Conservation (phyloP, 2,329 filamentous ascomycete genomes). For the Fusarium marasasianum region DNA sequence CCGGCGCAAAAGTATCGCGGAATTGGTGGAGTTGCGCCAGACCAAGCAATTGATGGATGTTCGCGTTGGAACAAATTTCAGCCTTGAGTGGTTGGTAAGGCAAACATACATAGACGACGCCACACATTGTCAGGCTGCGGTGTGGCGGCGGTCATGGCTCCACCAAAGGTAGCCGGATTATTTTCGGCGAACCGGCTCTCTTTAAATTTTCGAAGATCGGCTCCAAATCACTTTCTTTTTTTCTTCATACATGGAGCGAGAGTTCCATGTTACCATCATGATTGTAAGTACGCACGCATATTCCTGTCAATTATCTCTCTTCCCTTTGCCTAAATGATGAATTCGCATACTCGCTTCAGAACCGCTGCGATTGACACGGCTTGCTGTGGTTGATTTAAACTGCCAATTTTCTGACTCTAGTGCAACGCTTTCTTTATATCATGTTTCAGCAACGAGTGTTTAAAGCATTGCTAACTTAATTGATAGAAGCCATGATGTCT, state of each 20-base stretch:
- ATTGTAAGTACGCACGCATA: slow-evolving; percentile 47
- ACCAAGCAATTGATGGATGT: slow-evolving; percentile 22
- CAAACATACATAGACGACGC: slow-evolving; percentile 2
- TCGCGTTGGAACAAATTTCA: slow-evolving; percentile 49
- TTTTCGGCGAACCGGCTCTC: slow-evolving; percentile 19
- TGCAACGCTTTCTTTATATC: slow-evolving; percentile 8
- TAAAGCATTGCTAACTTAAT: slow-evolving; percentile 32
- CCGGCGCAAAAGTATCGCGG: slow-evolving; percentile 38
- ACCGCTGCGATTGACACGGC: slow-evolving; percentile 62
- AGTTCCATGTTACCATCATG: slow-evolving; percentile 49
- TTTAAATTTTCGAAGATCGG: slow-evolving; percentile 36
- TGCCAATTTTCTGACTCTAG: slow-evolving; percentile 51
- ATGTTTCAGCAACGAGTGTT: slow-evolving; percentile 5
- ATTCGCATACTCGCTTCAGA: slow-evolving; percentile 57
- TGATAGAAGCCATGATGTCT: slow-evolving; percentile 50
- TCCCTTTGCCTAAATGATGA: slow-evolving; percentile 50
- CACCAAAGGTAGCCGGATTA: slow-evolving; percentile 26
- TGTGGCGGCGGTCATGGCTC: background rate
- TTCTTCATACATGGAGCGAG: slow-evolving; percentile 42
- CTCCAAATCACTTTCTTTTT: slow-evolving; percentile 14
- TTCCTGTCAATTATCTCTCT: background rate
- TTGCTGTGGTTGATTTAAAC: slow-evolving; percentile 56
- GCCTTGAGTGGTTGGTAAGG: slow-evolving; percentile 43
- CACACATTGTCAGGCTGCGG: slow-evolving; percentile 27
- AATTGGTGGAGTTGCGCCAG: slow-evolving; percentile 42